phyloP scores from a whole-genome alignment of 2,329 filamentous ascomycete species.

The Fusarium beomiforme region DNA sequence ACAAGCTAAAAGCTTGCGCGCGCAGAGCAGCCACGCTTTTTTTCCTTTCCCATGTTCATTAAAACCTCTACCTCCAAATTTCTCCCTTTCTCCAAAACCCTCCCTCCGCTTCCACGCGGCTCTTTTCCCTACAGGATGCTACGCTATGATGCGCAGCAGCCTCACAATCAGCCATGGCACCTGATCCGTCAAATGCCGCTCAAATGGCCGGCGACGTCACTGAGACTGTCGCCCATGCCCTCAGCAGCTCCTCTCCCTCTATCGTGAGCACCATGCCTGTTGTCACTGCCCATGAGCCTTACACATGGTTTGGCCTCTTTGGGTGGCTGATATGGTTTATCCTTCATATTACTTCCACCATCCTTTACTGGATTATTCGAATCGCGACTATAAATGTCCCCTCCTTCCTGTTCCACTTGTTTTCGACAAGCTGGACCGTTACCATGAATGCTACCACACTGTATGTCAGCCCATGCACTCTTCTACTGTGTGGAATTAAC shows the following conservation, averaged over 20 bases:
- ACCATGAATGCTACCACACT: conserved; percentile 99
- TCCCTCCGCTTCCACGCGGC: conserved; percentile 36
- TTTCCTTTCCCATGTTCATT: conserved; percentile 35
- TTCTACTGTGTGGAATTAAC: conserved; percentile 19
- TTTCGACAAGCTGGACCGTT: conserved; percentile 93
- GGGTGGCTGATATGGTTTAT: conserved; percentile 64
- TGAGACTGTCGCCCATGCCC: conserved; percentile 45
- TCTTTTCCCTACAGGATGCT: conserved; percentile 50
- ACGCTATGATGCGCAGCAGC: conserved; percentile 44
- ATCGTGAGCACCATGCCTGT: conserved; percentile 50
- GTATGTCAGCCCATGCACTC: conserved; percentile 59
- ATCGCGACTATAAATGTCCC: conserved; percentile 90
- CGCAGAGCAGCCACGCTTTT: conserved; percentile 32
- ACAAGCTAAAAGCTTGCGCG: conserved; percentile 43
- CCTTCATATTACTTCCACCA: conserved; percentile 65
- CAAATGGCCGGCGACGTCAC: conserved; percentile 48
- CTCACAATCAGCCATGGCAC: conserved; percentile 52
- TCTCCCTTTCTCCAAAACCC: conserved; percentile 24
- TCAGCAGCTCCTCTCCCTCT: conserved; percentile 50
- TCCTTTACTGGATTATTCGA: conserved; percentile 82
- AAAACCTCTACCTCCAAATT: conserved; percentile 34
- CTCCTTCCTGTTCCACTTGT: conserved; percentile 86
- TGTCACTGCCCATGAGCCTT: conserved; percentile 52
- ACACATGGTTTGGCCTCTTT: conserved; percentile 67
- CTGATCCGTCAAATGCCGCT: conserved; percentile 52